phyloP scores from a whole-genome alignment of 345 rosid genomes.

The Rubroshorea leprosula region DNA sequence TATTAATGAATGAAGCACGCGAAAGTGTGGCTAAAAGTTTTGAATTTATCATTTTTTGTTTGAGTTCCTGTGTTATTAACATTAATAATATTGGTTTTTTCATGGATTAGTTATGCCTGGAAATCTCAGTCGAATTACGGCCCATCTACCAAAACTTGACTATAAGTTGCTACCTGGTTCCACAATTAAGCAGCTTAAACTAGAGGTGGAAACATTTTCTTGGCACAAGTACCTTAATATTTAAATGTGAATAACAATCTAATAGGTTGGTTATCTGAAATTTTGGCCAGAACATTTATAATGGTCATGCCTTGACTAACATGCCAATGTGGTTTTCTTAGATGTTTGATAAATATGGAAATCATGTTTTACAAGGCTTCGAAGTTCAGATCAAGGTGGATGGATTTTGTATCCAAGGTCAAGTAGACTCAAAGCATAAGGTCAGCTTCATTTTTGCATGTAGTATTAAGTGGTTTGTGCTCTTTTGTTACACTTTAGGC shows the following conservation, averaged over 20 bases:
- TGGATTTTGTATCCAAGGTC: constrained; percentile 42
- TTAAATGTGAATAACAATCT: background rate
- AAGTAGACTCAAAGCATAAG: constrained; percentile 29
- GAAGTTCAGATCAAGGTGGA: constrained; percentile 33
- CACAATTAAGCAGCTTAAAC: constrained; percentile 33
- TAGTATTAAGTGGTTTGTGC: too few relatives aligned
- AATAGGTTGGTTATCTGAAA: background rate
- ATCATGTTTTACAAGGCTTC: constrained; percentile 41
- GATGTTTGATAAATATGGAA: constrained; percentile 52
- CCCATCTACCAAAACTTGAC: constrained; percentile 21
- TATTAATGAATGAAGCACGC: background rate
- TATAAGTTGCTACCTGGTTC: constrained; percentile 41
- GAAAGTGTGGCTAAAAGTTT: background rate
- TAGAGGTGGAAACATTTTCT: constrained; percentile 39
- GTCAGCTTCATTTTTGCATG: constrained; percentile 30
- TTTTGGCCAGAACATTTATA: background rate
- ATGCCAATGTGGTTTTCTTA: constrained; percentile 14
- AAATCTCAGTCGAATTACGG: constrained; percentile 21
- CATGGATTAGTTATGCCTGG: constrained; percentile 51
- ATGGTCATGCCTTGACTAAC: constrained; percentile 4
- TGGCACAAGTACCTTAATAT: background rate
- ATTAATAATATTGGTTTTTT: background rate
- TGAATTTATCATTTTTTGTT: background rate
- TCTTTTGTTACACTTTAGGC: too few relatives aligned
- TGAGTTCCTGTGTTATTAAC: too few relatives aligned